Base-by-base conservation (phyloP, 352 stramenopile species). In the Plasmopara halstedii region DNA sequence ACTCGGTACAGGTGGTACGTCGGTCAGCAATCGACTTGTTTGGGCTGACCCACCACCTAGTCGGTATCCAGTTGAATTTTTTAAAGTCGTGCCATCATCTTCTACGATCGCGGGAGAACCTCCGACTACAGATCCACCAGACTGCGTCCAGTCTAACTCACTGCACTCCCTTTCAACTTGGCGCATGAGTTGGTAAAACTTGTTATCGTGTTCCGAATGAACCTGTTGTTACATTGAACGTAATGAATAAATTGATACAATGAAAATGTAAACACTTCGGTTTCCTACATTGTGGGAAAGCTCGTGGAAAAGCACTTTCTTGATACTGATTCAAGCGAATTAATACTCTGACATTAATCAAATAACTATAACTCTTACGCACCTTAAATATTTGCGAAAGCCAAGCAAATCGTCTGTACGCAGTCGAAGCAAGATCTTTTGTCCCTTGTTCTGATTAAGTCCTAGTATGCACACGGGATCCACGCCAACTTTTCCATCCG, bases 291-390 rank as follows among this genome's bases (percentile, higher is more conserved):
- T 98, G 63, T 98, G 93, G 4, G 88, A 75, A 22, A 98, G 75
- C 55, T 98, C 93, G 65, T 98, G 93, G 41, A 83, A 98, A 1
- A 98, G 60, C 13, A 96, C 89, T 58, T 98, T 95, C 52, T 89
- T 88, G 62, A 97, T 94, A 39, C 68, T 94, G 39, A 14, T 15
- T 7, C 31, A 35, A 37, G 27, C 21, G 32, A 20, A 14, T 50
- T 37, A 43, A 17, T 31, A 34, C 8, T 32, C 27, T 27, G 6
- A 6, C 15, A 35, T n/a, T 11, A 13, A 15, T 10, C 8, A 20
- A n/a, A 34, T 6, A 51, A 22, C 9, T 23, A 32, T 18, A 6
- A 23, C 8, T 17, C 22, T 2, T 31, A 56, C 71, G 7, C 37
- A 88, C 78, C 62, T 86, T 21, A 91, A 53, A 39, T 73, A 84